phyloP scores from a whole-genome alignment of 106 monocot species.

The Phalaenopsis equestris region DNA sequence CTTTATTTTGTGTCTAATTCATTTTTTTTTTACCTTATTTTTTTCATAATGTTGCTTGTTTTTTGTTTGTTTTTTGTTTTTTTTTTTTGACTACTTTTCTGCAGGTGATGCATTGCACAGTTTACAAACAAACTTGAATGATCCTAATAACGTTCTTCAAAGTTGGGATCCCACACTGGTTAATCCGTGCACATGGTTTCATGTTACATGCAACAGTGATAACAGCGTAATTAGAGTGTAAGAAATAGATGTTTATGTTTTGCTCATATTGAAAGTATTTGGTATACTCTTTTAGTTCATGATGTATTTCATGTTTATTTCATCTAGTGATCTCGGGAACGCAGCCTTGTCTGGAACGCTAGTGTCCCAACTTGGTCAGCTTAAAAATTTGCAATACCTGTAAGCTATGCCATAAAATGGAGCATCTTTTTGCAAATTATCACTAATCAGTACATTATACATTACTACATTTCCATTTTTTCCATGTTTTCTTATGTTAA shows the following conservation, averaged over 20 bases:
- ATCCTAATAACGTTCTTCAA: conserved; percentile 61
- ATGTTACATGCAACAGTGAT: conserved; percentile 70
- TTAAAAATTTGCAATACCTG: conserved; percentile 61
- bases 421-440: background rate
- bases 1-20: background rate
- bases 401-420: conserved; percentile 17
- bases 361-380: conserved; percentile 49
- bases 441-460: background rate
- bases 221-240: conserved; percentile 81
- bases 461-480: conserved; percentile 2
- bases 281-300: background rate
- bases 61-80: background rate
- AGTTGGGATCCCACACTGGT: conserved; percentile 82
- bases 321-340: conserved; percentile 64
- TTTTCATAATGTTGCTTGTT: background rate
- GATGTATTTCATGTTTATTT: conserved; percentile 7
- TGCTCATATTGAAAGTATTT: background rate
- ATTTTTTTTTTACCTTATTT: background rate
- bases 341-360: conserved; percentile 56
- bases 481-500: background rate
- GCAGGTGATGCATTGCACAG: conserved; percentile 11
- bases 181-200: conserved; percentile 85
- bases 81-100: background rate
- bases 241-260: background rate
- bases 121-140: conserved; percentile 29